These are phyloP conservation scores for Lactarius quietus DNA, from an alignment of 768 basidiomycete genomes.

Conservation along the genomic window DNA sequence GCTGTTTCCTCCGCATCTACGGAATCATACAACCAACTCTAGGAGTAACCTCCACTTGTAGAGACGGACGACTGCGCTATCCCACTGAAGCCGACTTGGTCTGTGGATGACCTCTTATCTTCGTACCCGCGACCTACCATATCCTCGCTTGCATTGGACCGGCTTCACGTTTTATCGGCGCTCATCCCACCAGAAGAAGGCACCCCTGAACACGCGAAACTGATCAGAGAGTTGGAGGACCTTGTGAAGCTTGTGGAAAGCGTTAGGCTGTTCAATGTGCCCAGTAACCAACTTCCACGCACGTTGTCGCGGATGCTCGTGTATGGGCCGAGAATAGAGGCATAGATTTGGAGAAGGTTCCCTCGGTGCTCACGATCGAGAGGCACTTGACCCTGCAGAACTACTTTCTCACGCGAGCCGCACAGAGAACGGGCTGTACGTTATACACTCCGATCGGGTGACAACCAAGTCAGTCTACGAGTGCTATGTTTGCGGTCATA, in stretches of 20 bases:
- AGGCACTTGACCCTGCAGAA: slow-evolving; percentile 37
- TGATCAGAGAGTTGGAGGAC: slow-evolving; percentile 63
- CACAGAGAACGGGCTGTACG: slow-evolving; percentile 52
- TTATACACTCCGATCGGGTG: slow-evolving; percentile 48
- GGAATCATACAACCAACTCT: neutral
- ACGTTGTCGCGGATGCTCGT: slow-evolving; percentile 37
- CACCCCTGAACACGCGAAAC: slow-evolving; percentile 46
- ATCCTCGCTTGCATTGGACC: slow-evolving; percentile 52
- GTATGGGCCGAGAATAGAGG: slow-evolving; percentile 41
- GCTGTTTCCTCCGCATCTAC: slow-evolving; percentile 2
- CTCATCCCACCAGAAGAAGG: slow-evolving; percentile 60
- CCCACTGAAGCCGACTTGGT: slow-evolving; percentile 72
- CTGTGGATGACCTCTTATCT: slow-evolving; percentile 68
- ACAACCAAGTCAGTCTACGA: slow-evolving; percentile 17
- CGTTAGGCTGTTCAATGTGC: slow-evolving; percentile 56
- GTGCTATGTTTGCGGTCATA: neutral
- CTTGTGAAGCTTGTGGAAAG: slow-evolving; percentile 78
- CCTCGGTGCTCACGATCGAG: slow-evolving; percentile 21
- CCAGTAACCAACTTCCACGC: slow-evolving; percentile 17
- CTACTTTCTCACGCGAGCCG: slow-evolving; percentile 52
- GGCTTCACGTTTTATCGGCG: slow-evolving; percentile 70
- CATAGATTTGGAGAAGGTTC: slow-evolving; percentile 30
- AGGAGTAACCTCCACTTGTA: slow-evolving; percentile 6
- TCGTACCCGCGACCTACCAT: slow-evolving; percentile 72
- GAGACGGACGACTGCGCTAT: slow-evolving; percentile 57